Conservation (phyloP, 1,284 basidiomycete genomes). For the Fomitopsis schrenkii region DNA sequence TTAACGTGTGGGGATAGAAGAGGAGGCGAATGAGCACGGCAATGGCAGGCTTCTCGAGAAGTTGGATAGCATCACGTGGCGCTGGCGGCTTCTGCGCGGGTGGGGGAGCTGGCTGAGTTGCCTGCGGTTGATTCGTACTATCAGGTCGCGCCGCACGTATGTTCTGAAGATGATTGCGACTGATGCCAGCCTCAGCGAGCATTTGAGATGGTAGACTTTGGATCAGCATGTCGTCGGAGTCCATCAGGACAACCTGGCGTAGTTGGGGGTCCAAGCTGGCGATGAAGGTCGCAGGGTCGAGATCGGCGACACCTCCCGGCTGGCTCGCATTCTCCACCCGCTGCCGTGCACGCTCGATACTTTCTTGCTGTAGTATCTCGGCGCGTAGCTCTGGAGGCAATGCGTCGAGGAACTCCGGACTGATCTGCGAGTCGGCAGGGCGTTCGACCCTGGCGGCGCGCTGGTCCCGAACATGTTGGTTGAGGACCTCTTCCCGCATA, state of each 20-base stretch:
- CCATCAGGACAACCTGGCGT: constrained; percentile 83
- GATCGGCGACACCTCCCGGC: constrained; percentile 49
- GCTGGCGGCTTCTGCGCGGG: constrained; percentile 42
- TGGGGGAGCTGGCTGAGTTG: constrained; percentile 23
- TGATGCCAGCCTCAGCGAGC: constrained; percentile 75
- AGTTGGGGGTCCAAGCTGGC: constrained; percentile 83
- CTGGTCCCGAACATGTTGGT: constrained; percentile 94
- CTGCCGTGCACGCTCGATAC: constrained; percentile 72
- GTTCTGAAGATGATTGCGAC: constrained; percentile 40
- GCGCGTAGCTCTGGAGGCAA: constrained; percentile 94
- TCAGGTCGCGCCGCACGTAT: constrained; percentile 17
- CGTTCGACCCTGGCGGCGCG: constrained; percentile 70
- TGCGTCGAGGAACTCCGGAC: constrained; percentile 93
- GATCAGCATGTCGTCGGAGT: constrained; percentile 82
- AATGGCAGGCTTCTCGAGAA: constrained; percentile 90
- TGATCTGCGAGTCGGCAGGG: constrained; percentile 84
- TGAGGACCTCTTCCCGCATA: constrained; percentile 97
- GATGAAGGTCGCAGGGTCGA: constrained; percentile 85
- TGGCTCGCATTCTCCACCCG: constrained; percentile 38
- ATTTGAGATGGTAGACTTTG: constrained; percentile 79
- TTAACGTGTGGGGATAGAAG: constrained; percentile 93
- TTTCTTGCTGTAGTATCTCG: constrained; percentile 95
- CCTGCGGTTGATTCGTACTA: constrained; percentile 27
- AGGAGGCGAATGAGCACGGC: constrained; percentile 90
- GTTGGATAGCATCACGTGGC: constrained; percentile 86